Percentiles rank a stretch among this genome's conserved stretches.
phyloP scores from a whole-genome alignment of 2,329 filamentous ascomycete species.

The Calonectria multiphialidica region DNA sequence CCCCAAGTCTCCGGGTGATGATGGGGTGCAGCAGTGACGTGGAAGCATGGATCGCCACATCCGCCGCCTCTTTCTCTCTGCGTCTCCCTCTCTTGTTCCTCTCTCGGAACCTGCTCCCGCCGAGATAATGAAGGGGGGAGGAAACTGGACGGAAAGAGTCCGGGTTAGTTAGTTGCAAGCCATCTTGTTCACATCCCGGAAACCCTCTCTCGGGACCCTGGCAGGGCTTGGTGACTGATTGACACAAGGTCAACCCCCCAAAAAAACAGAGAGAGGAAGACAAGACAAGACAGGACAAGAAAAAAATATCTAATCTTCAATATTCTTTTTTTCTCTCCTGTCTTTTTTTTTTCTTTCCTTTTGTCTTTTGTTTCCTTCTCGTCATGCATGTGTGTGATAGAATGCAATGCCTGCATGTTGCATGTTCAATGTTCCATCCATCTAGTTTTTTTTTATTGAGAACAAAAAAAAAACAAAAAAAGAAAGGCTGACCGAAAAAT shows the following conservation, averaged over 20 bases:
- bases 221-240: background rate
- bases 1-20: slow-evolving; percentile 1
- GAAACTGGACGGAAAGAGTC: background rate
- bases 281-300: background rate
- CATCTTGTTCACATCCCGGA: background rate
- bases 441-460: no score
- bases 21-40: background rate
- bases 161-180: background rate
- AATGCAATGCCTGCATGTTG: background rate
- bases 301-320: background rate
- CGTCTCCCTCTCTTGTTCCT: background rate
- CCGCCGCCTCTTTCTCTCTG: background rate
- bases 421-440: no score
- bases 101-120: background rate
- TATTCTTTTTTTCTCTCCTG: background rate
- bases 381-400: background rate
- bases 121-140: background rate
- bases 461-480: no score
- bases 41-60: background rate
- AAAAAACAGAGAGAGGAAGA: background rate
- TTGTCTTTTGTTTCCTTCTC: background rate
- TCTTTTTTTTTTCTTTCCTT: background rate
- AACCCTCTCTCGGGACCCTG: background rate
- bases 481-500: background rate
- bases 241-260: background rate